Evolutionary conservation across 179 eudicot genomes (phyloP).

Genomic region (Beta corolliflora): DNA sequence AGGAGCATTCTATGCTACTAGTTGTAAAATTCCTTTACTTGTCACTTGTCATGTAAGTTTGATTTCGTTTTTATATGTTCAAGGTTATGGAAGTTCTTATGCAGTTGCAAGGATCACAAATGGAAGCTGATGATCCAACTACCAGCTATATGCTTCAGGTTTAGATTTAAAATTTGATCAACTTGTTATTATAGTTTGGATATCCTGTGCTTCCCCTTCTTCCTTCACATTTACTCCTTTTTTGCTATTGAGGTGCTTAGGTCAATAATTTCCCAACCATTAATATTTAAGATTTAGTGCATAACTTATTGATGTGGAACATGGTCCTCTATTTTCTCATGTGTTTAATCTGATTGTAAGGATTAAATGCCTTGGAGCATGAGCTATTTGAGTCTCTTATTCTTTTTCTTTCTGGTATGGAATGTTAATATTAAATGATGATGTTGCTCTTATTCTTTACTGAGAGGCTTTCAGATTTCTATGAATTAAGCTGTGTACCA

Average conservation of each 20-base stretch:
- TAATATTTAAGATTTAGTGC: neutral
- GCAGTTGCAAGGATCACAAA: no score
- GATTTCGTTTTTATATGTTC: no score
- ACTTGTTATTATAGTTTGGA: constrained; percentile 1
- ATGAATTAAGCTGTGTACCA: neutral
- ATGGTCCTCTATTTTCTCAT: neutral
- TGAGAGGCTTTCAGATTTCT: neutral
- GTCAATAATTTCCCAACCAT: neutral
- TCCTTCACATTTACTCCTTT: neutral
- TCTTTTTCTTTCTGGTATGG: neutral
- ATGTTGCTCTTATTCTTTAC: neutral
- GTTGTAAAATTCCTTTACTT: no score
- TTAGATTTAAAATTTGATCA: neutral
- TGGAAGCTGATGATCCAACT: no score
- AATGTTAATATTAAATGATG: neutral
- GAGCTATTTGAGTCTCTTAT: neutral
- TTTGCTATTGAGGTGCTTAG: neutral
- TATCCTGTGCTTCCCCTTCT: neutral
- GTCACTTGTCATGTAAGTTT: no score
- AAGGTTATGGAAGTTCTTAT: no score
- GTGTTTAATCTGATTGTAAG: neutral
- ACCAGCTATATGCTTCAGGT: constrained; percentile 80
- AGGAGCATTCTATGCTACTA: no score
- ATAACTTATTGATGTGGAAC: neutral
- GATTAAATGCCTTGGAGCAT: neutral